Conservation (phyloP, 2,329 filamentous ascomycete species). For the Epichloe sp. region DNA sequence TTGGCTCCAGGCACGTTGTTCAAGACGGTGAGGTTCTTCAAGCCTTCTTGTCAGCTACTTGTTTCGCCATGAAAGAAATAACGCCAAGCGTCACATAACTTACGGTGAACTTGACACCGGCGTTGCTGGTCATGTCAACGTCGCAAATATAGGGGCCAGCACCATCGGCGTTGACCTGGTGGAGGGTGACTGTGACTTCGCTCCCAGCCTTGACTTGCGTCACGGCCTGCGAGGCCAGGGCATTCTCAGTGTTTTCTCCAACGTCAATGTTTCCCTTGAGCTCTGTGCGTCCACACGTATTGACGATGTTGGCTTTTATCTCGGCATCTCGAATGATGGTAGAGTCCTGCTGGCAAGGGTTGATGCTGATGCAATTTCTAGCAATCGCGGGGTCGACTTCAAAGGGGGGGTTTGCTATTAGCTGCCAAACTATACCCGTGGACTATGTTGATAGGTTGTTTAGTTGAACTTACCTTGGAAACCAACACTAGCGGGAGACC, state of each 20-base stretch:
- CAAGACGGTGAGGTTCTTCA: slow-evolving; percentile 32
- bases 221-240: slow-evolving; percentile 29
- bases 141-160: slow-evolving; percentile 39
- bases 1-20: slow-evolving; percentile 48
- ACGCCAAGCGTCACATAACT: background rate
- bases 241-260: slow-evolving; percentile 40
- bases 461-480: slow-evolving; percentile 27
- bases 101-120: slow-evolving; percentile 11
- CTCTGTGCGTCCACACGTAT: slow-evolving; percentile 50
- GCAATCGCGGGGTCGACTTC: slow-evolving; percentile 40
- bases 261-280: slow-evolving; percentile 49
- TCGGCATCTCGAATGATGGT: slow-evolving; percentile 49
- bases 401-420: background rate
- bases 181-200: slow-evolving; percentile 17
- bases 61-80: background rate
- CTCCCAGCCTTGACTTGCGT: slow-evolving; percentile 36
- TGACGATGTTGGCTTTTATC: slow-evolving; percentile 37
- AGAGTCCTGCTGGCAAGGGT: slow-evolving; percentile 52
- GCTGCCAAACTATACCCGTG: background rate
- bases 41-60: background rate
- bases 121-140: slow-evolving; percentile 34
- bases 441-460: no score
- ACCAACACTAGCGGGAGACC: slow-evolving; percentile 34
- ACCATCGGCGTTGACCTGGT: slow-evolving; percentile 9
- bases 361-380: slow-evolving; percentile 50